Conservation (phyloP, 768 basidiomycete genomes). For the Wakefieldia striispora region DNA sequence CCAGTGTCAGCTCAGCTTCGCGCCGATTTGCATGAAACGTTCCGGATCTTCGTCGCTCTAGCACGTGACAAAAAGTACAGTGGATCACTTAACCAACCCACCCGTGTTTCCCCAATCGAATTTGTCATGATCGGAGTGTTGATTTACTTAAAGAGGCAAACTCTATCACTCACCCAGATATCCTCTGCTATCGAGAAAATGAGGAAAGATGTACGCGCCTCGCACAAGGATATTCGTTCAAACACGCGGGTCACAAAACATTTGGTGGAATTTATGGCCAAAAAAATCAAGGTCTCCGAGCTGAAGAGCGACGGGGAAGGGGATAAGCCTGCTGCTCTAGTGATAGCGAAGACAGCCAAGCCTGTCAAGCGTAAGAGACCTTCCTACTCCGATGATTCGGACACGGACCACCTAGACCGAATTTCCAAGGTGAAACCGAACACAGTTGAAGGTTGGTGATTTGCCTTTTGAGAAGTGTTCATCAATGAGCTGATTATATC, state of each 20-base stretch:
- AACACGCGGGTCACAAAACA: conserved; percentile 37
- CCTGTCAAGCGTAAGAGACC: conserved; percentile 28
- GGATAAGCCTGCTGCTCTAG: conserved; percentile 25
- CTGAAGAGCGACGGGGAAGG: conserved; percentile 33
- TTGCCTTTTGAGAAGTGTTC: background rate
- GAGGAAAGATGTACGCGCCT: conserved; percentile 37
- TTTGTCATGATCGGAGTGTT: conserved; percentile 45
- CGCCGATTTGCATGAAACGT: conserved; percentile 31
- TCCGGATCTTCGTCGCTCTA: conserved; percentile 34
- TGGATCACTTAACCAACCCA: conserved; percentile 32
- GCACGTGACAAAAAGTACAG: conserved; percentile 33
- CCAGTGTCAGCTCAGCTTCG: conserved; percentile 27
- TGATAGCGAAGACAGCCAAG: conserved; percentile 10
- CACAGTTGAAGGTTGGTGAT: conserved; percentile 16
- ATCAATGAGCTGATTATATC: conserved; percentile 1
- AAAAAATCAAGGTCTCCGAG: conserved; percentile 32
- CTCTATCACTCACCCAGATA: conserved; percentile 39
- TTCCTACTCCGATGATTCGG: conserved; percentile 23
- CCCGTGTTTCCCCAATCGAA: conserved; percentile 42
- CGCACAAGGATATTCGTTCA: conserved; percentile 40
- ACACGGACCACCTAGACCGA: conserved; percentile 5
- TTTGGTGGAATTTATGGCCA: conserved; percentile 31
- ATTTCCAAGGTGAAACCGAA: conserved; percentile 14
- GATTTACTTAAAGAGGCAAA: conserved; percentile 35
- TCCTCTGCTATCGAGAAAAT: conserved; percentile 41